Evolutionary conservation across 2,329 filamentous ascomycete species (phyloP).

Genomic region (Talaromyces pinophilus): DNA sequence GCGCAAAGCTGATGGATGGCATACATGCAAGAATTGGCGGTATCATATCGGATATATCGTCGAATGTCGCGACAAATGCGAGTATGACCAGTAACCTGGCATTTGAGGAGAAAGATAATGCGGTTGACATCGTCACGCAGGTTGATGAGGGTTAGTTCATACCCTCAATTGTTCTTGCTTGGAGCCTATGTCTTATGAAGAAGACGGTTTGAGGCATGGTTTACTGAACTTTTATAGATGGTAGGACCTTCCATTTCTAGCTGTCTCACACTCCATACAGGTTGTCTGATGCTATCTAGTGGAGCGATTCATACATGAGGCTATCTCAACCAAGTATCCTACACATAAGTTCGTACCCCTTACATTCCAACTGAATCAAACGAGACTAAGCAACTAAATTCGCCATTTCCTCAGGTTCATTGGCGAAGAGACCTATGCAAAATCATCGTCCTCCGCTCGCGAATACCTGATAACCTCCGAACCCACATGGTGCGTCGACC

Average conservation of each 20-base stretch:
- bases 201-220: background rate
- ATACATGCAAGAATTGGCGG: constrained; percentile 58
- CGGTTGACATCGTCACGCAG: constrained; percentile 76
- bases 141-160: constrained; percentile 65
- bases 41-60: constrained; percentile 4
- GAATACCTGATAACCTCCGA: constrained; percentile 58
- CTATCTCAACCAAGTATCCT: constrained; percentile 63
- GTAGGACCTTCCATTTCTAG: constrained; percentile 34
- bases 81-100: constrained; percentile 36
- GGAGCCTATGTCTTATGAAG: background rate
- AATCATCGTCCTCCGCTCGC: constrained; percentile 58
- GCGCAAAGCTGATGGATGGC: constrained; percentile 65
- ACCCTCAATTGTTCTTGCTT: background rate
- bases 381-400: background rate
- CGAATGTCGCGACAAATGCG: background rate
- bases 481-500: constrained; percentile 76
- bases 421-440: constrained; percentile 74
- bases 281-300: background rate
- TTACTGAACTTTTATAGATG: constrained; percentile 51
- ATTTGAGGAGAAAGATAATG: constrained; percentile 69
- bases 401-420: constrained; percentile 55
- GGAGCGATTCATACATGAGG: constrained; percentile 66
- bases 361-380: background rate
- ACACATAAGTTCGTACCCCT: constrained; percentile 59
- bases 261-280: no score